Evolutionary conservation across 257 asterid genomes (phyloP), one percentile per base, ranked within the genome.

Genomic region (Salvia rosmarinus): DNA sequence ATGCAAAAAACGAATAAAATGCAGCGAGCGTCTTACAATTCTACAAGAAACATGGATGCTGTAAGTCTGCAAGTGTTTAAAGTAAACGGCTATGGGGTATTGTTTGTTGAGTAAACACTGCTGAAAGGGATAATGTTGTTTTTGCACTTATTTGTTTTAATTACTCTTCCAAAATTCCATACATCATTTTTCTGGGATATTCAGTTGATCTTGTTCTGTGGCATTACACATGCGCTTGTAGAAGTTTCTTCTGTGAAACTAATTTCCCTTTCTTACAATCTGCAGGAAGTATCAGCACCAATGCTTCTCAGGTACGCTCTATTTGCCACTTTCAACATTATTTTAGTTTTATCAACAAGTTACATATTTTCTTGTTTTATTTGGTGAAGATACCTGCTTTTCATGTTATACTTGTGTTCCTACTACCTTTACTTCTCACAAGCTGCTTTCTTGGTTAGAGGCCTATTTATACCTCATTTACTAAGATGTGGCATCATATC

Each of bases 211-310:
- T 28, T 64, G 55, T 72, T 64, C 35, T 30, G 60, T 16, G 64
- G 40, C 43, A 37, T 16, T 67, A 23, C 20, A 37, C 34, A 56
- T 30, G 60, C 21, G 19, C 62, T 50, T 17, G 9, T 42, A 11
- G 37, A 43, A 55, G 19, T 61, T 61, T 40, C 25, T 9, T 43
- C 11, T 28, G 39, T 19, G 55, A 40, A 71, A 67, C 81, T 85
- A 70, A 78, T 69, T 23, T 32, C 66, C n/a, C 25, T 6, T 40
- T 25, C 25, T 62, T 76, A 46, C 60, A 61, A 65, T 71, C 77
- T 71, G 49, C 90, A 88, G 98, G 90, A 81, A 76, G 79, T 74
- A 44, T 83, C 7, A 58, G 58, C 51, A 55, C 63, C 70, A 83
- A 43, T 62, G 72, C 74, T 42, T 65, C 82, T 54, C 84, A 85